phyloP scores from a whole-genome alignment of 495 filamentous ascomycete genomes.

The Daldinia caldariorum region DNA sequence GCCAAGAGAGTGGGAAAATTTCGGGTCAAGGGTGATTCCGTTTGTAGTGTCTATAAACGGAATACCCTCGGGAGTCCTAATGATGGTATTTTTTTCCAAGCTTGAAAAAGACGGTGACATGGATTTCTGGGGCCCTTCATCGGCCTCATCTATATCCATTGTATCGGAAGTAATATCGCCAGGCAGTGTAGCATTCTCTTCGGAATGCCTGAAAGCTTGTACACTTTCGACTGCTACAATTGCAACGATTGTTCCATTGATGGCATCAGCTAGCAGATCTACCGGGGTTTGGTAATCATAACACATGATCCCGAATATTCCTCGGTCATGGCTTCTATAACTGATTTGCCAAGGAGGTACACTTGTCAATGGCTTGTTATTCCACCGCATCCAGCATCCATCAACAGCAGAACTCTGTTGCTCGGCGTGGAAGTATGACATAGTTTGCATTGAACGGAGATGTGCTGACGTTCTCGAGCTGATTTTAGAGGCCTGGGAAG shows the following conservation, averaged over 20 bases:
- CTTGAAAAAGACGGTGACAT: conserved; percentile 15
- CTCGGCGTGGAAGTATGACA: conserved; percentile 77
- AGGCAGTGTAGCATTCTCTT: conserved; percentile 16
- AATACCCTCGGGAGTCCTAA: conserved; percentile 48
- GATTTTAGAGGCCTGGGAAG: conserved; percentile 70
- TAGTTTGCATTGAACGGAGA: conserved; percentile 79
- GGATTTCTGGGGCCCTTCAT: conserved; percentile 4
- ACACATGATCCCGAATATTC: conserved; percentile 55
- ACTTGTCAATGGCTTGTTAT: conserved; percentile 51
- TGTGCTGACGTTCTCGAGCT: conserved; percentile 73
- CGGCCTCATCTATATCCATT: conserved; percentile 32
- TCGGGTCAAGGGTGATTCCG: conserved; percentile 56
- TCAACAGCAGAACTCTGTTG: not conserved
- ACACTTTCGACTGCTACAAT: conserved; percentile 50
- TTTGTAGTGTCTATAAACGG: conserved; percentile 56
- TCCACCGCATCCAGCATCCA: conserved; percentile 47
- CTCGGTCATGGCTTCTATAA: conserved; percentile 46
- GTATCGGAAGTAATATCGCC: conserved; percentile 15
- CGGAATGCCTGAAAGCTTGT: conserved; percentile 49
- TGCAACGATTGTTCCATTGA: conserved; percentile 58
- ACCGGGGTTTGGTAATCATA: conserved; percentile 58
- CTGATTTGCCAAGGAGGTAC: conserved; percentile 55
- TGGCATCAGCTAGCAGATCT: conserved; percentile 52
- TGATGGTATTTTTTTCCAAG: conserved; percentile 11
- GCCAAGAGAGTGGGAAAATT: conserved; percentile 57